A percentile compares a stretch with the other conserved stretches of the same genome.
These are phyloP conservation scores for Fusarium citri DNA, from an alignment of 2,329 filamentous ascomycete genomes.

Conservation along the genomic window DNA sequence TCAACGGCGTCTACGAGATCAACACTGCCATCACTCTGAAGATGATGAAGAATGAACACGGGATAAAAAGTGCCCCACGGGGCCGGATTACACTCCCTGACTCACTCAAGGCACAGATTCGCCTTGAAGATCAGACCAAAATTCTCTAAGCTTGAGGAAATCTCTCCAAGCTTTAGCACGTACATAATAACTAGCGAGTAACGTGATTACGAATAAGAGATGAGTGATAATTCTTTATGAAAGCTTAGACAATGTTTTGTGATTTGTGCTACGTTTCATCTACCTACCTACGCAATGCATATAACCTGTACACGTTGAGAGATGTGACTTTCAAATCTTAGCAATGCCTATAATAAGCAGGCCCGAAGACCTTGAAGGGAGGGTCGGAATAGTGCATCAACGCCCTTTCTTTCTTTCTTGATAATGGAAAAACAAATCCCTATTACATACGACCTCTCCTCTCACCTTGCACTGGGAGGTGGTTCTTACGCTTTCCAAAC, in stretches of 20 bases:
- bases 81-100: no score
- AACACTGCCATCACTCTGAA: slow-evolving; percentile 16
- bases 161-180: no score
- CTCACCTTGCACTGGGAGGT: not conserved
- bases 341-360: accelerated
- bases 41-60: slow-evolving; percentile 29
- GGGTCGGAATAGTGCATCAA: not conserved
- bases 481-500: not conserved
- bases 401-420: not conserved
- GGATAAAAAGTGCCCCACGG: slow-evolving; percentile 24
- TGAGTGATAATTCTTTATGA: not conserved
- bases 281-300: no score
- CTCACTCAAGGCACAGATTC: not conserved
- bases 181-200: not conserved
- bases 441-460: not conserved
- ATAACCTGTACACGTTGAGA: no score
- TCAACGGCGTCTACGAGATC: slow-evolving; percentile 42
- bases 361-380: accelerated
- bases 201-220: not conserved
- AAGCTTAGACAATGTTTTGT: accelerated
- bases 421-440: not conserved
- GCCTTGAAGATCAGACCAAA: not conserved
- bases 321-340: no score
- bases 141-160: not conserved
- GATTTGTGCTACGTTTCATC: not conserved